Conservation (phyloP, 371 early-diverging fungal genomes). For the Mortierella sp. region DNA sequence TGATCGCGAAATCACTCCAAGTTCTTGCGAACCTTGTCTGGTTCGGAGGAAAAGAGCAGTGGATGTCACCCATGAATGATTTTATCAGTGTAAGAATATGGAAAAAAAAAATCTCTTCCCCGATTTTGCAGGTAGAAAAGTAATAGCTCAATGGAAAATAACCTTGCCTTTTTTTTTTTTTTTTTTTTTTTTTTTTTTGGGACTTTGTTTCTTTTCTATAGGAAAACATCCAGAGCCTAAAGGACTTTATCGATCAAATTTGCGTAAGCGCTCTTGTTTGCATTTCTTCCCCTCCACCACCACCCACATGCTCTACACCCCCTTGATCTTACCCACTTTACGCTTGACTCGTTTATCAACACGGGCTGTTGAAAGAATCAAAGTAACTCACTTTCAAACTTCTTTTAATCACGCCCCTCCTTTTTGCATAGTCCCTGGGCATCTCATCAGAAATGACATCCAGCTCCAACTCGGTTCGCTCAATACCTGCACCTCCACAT, state of each 20-base stretch:
- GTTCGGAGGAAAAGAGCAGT: constrained; percentile 81
- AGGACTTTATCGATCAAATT: constrained; percentile 60
- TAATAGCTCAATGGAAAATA: too few species aligned
- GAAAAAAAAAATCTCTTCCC: too few species aligned
- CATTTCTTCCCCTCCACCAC: not conserved
- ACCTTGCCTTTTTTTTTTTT: too few species aligned
- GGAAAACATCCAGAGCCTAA: constrained; percentile 59
- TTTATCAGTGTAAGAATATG: constrained; percentile 58
- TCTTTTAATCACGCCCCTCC: too few species aligned
- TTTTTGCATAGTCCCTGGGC: too few species aligned
- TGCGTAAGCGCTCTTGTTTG: constrained; percentile 37
- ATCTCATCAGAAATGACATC: constrained; percentile 14
- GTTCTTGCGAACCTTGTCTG: constrained; percentile 80
- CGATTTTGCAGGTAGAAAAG: too few species aligned
- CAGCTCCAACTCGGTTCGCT: constrained; percentile 36
- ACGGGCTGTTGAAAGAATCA: too few species aligned
- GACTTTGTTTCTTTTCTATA: constrained; percentile 33
- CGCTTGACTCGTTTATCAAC: too few species aligned
- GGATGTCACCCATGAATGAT: constrained; percentile 77
- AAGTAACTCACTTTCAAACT: too few species aligned
- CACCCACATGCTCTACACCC: too few species aligned
- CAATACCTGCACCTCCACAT: constrained; percentile 23
- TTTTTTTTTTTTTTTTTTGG: not conserved
- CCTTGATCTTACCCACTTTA: too few species aligned
- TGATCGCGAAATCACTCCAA: constrained; percentile 86